Percentiles rank a stretch among this genome's conserved stretches.
phyloP scores from a whole-genome alignment of 2,329 filamentous ascomycete species.

The Bipolaris zeicola region DNA sequence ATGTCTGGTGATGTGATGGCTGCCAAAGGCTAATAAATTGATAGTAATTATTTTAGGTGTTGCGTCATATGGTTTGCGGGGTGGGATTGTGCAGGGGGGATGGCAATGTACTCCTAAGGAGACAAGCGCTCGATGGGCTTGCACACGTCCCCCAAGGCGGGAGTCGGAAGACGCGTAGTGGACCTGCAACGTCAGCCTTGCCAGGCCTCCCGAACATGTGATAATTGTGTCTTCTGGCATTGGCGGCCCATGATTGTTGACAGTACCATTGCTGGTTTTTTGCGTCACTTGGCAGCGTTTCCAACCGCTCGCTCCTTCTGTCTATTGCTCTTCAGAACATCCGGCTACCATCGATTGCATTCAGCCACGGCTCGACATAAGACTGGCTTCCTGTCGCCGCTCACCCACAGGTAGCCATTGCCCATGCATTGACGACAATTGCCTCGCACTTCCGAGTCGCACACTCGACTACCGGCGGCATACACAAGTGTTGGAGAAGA shows the following conservation, averaged over 20 bases:
- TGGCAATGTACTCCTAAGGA: not conserved
- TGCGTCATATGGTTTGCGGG: not conserved
- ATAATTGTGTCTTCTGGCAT: constrained; percentile 25
- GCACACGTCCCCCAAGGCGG: not conserved
- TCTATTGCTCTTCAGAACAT: not conserved
- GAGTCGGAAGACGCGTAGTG: constrained; percentile 16
- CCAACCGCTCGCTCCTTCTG: not conserved
- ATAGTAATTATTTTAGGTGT: not conserved
- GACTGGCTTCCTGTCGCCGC: not conserved
- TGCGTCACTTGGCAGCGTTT: not conserved
- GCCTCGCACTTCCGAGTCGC: not conserved
- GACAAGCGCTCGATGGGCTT: not conserved
- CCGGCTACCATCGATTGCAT: not conserved
- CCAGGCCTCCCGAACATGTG: constrained; percentile 34
- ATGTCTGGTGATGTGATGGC: not conserved
- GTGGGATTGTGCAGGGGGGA: not conserved
- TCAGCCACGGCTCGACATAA: not conserved
- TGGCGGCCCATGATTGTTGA: constrained; percentile 22
- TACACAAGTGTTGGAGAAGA: not conserved
- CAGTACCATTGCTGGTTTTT: constrained; percentile 2
- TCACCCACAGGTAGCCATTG: not conserved
- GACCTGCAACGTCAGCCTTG: constrained; percentile 40
- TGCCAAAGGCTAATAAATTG: not conserved
- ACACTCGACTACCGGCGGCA: not conserved
- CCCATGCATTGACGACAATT: not conserved